These are phyloP conservation scores for Ustilago lituana DNA, from an alignment of 1,284 basidiomycete genomes.

Conservation along the genomic window DNA sequence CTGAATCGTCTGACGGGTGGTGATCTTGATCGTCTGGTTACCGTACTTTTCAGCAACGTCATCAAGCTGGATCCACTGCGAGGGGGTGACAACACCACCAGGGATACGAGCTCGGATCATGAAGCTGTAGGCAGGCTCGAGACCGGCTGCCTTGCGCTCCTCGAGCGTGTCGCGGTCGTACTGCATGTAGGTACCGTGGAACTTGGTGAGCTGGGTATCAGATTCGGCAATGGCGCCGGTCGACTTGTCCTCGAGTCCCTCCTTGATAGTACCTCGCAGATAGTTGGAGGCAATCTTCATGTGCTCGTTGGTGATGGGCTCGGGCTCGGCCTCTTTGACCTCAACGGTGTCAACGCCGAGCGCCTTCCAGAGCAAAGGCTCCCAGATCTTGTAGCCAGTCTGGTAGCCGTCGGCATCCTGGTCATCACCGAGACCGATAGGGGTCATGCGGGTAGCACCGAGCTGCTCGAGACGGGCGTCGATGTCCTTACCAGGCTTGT, in stretches of 20 bases:
- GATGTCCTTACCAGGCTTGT: constrained; percentile 93
- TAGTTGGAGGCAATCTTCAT: constrained; percentile 97
- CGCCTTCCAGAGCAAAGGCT: constrained; percentile 90
- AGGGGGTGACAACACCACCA: constrained; percentile 88
- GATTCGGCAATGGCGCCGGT: constrained; percentile 89
- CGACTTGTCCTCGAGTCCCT: constrained; percentile 85
- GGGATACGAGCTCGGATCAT: constrained; percentile 99
- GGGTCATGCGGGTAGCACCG: constrained; percentile 58
- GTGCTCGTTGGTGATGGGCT: constrained; percentile 98
- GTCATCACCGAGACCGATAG: constrained; percentile 86
- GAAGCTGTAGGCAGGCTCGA: constrained; percentile 96
- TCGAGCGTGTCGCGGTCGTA: constrained; percentile 98
- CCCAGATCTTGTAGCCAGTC: constrained; percentile 96
- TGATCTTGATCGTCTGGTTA: constrained; percentile 94
- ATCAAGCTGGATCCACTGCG: constrained; percentile 96
- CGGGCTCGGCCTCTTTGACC: constrained; percentile 90
- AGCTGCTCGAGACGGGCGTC: constrained; percentile 72
- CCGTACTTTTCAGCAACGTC: constrained; percentile 95
- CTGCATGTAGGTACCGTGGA: constrained; percentile 78
- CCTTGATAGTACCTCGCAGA: constrained; percentile 89
- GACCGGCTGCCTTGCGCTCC: constrained; percentile 89
- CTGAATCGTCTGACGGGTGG: constrained; percentile 98
- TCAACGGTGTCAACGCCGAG: constrained; percentile 91
- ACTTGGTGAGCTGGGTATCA: constrained; percentile 96
- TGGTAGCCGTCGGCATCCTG: constrained; percentile 95